A percentile compares a stretch with the other conserved stretches of the same genome.
Conservation (phyloP, 768 basidiomycete species). For the Russula vinacea region DNA sequence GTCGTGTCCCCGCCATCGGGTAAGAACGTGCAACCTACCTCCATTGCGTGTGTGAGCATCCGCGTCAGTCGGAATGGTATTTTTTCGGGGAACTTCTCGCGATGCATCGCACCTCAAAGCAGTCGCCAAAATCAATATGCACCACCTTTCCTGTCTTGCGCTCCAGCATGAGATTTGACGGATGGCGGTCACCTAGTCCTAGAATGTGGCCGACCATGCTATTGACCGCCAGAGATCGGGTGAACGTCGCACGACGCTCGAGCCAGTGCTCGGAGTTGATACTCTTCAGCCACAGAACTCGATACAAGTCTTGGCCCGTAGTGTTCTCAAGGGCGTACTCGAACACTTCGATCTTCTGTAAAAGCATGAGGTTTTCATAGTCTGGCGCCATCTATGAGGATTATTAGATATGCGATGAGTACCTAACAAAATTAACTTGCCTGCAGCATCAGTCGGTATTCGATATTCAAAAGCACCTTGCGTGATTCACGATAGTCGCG, state of each 20-base stretch:
- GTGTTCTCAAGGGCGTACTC: constrained; percentile 98
- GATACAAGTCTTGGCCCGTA: constrained; percentile 95
- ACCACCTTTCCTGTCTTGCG: constrained; percentile 91
- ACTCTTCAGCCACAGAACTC: constrained; percentile 95
- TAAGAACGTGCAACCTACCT: constrained; percentile 51
- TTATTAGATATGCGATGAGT: not conserved
- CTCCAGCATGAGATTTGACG: constrained; percentile 90
- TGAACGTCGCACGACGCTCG: constrained; percentile 93
- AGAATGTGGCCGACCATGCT: constrained; percentile 99
- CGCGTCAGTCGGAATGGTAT: constrained; percentile 97
- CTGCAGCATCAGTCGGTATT: constrained; percentile 98
- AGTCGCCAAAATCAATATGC: constrained; percentile 97
- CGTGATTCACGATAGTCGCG: constrained; percentile 94
- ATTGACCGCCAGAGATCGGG: constrained; percentile 90
- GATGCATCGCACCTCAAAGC: constrained; percentile 98
- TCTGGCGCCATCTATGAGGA: constrained; percentile 92
- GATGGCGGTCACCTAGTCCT: constrained; percentile 96
- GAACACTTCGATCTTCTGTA: constrained; percentile 99
- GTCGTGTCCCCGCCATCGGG: not conserved
- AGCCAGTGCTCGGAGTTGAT: constrained; percentile 96
- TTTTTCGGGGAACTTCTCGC: constrained; percentile 98
- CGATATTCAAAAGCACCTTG: constrained; percentile 95
- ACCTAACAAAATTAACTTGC: constrained; percentile 38
- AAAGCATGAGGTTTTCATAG: constrained; percentile 87
- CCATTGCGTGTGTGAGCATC: constrained; percentile 99